Evolutionary conservation across 73 alveolate genomes (phyloP).

Genomic region (Breviolum minutum): DNA sequence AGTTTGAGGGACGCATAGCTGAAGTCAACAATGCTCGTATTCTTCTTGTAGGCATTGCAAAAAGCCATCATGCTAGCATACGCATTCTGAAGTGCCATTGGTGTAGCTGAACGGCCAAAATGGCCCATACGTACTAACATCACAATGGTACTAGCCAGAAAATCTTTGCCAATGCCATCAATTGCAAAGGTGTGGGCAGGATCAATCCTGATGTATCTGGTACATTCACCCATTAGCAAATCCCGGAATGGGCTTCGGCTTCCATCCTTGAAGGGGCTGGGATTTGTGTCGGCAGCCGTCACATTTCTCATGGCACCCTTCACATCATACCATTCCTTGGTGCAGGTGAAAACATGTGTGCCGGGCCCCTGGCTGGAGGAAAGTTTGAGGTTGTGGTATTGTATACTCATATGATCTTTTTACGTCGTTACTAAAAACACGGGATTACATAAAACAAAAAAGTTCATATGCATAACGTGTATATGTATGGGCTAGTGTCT

Average conservation of each 20-base stretch:
- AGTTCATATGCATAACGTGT: background rate
- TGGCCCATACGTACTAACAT: background rate
- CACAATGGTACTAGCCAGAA: background rate
- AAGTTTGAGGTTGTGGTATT: background rate
- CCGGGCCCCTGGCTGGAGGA: background rate
- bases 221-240: background rate
- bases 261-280: background rate
- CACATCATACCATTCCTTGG: slow-evolving; percentile 22
- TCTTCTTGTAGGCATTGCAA: background rate
- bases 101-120: background rate
- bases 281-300: background rate
- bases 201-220: background rate
- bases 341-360: no score
- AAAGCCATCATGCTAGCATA: background rate
- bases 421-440: no score
- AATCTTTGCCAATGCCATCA: slow-evolving; percentile 48
- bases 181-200: slow-evolving; percentile 64
- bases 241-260: slow-evolving; percentile 1
- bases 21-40: slow-evolving; percentile 33
- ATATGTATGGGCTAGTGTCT: background rate
- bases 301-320: background rate
- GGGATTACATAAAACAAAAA: background rate
- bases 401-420: background rate
- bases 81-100: background rate
- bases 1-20: background rate